Conservation (phyloP, 371 early-diverging fungal genomes). For the Mortierella sp. region DNA sequence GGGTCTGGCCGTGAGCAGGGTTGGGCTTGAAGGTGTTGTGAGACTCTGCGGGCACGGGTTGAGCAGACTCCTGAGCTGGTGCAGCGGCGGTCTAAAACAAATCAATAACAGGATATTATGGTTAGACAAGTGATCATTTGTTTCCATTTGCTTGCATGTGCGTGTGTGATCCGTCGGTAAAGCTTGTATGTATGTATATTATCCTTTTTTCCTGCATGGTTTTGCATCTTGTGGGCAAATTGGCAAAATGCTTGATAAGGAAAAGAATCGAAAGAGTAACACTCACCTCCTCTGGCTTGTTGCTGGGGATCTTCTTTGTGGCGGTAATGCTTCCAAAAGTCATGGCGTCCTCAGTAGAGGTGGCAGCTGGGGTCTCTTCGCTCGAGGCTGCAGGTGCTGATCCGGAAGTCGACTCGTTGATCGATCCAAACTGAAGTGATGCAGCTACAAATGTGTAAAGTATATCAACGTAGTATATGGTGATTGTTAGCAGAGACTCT, state of each 20-base stretch:
- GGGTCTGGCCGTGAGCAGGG: constrained; percentile 32
- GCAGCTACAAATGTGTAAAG: constrained; percentile 38
- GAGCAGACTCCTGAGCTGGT: constrained; percentile 22
- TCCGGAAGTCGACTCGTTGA: constrained; percentile 61
- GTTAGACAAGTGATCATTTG: background rate
- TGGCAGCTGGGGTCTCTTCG: constrained; percentile 29
- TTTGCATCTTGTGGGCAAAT: too few species aligned
- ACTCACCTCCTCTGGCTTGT: constrained; percentile 51
- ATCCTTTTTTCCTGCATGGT: background rate
- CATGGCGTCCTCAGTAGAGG: constrained; percentile 46
- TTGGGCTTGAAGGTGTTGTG: constrained; percentile 34
- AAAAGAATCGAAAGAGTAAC: background rate
- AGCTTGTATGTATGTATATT: background rate
- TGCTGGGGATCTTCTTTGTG: constrained; percentile 50
- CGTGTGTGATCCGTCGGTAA: too few species aligned
- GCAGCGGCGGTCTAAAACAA: constrained; percentile 25
- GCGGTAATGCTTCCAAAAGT: constrained; percentile 64
- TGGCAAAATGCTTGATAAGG: too few species aligned
- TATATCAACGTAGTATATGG: background rate
- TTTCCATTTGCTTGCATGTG: background rate
- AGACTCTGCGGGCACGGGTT: constrained; percentile 25
- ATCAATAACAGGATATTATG: background rate
- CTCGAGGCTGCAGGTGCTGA: constrained; percentile 30
- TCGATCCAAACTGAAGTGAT: constrained; percentile 71
- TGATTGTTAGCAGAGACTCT: background rate